Evolutionary conservation across 352 stramenopile species (phyloP).

Genomic region (Phytophthora uliginosa): DNA sequence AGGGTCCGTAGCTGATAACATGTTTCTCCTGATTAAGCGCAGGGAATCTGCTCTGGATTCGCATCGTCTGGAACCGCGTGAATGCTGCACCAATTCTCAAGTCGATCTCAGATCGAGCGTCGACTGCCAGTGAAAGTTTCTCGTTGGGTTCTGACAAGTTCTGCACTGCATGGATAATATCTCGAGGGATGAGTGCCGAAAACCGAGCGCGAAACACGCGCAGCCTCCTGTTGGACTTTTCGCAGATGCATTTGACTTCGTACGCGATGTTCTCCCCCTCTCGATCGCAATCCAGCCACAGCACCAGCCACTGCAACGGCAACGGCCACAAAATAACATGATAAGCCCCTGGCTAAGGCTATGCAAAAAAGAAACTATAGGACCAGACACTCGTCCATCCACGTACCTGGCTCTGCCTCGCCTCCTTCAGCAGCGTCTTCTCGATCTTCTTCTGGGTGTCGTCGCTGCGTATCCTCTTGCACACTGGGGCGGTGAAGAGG

Average conservation of each 20-base stretch:
- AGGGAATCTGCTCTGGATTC: conserved; percentile 89
- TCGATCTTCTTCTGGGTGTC: conserved; percentile 92
- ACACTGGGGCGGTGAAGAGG: conserved; percentile 94
- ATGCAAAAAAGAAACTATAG: too few species aligned
- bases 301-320: conserved; percentile 84
- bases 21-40: conserved; percentile 73
- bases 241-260: conserved; percentile 95
- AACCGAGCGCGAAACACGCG: conserved; percentile 93
- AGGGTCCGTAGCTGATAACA: conserved; percentile 99
- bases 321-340: background rate
- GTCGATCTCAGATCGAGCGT: conserved; percentile 96
- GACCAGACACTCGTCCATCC: background rate
- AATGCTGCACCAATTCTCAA: conserved; percentile 95
- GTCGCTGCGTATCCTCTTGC: conserved; percentile 85
- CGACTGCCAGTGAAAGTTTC: conserved; percentile 84
- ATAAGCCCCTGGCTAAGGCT: background rate
- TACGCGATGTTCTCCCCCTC: conserved; percentile 99
- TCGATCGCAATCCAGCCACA: conserved; percentile 99
- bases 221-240: conserved; percentile 74
- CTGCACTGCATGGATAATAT: conserved; percentile 93
- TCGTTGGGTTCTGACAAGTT: conserved; percentile 85
- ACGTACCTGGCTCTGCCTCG: conserved; percentile 75
- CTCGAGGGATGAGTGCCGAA: conserved; percentile 93
- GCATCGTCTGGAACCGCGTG: conserved; percentile 97
- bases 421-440: conserved; percentile 92